phyloP scores from a whole-genome alignment of 2,329 filamentous ascomycete species.

The Massarina eburnea region DNA sequence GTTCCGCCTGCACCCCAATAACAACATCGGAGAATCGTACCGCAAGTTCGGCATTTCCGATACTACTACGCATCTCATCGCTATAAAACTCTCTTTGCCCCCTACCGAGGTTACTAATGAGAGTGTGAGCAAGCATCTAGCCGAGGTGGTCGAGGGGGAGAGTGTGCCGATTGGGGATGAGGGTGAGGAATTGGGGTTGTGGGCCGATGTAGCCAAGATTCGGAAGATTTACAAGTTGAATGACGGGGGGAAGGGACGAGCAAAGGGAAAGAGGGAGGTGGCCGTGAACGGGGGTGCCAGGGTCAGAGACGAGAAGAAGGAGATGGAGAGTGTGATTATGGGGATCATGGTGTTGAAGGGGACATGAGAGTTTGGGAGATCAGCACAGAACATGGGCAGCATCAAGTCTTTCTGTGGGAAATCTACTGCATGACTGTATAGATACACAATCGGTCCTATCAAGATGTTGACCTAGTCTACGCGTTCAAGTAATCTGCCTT shows the following conservation, averaged over 20 bases:
- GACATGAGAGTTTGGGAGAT: slow-evolving; percentile 37
- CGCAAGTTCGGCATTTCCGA: slow-evolving; percentile 80
- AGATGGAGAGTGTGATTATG: slow-evolving; percentile 70
- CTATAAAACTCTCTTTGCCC: slow-evolving; percentile 69
- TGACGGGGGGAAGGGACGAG: slow-evolving; percentile 33
- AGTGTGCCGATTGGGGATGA: slow-evolving; percentile 22
- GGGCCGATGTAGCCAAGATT: slow-evolving; percentile 58
- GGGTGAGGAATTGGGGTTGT: slow-evolving; percentile 54
- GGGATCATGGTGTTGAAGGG: slow-evolving; percentile 78
- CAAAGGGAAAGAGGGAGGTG: slow-evolving; percentile 29
- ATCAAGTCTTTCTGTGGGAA: not conserved
- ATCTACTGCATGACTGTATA: slow-evolving; percentile 21
- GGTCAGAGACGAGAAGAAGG: slow-evolving; percentile 49
- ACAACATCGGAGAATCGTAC: slow-evolving; percentile 92
- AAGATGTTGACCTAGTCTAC: slow-evolving; percentile 19
- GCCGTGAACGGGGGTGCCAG: slow-evolving; percentile 31
- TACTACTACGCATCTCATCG: slow-evolving; percentile 70
- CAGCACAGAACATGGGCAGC: not conserved
- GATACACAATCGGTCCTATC: slow-evolving; percentile 28
- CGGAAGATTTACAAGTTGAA: slow-evolving; percentile 87
- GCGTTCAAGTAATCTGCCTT: slow-evolving; percentile 88
- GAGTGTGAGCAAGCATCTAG: slow-evolving; percentile 31
- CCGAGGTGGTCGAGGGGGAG: slow-evolving; percentile 25
- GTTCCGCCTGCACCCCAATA: slow-evolving; percentile 75
- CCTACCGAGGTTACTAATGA: slow-evolving; percentile 17